A percentile compares a stretch with the other conserved stretches of the same genome.
phyloP scores from a whole-genome alignment of 768 basidiomycete genomes.

The Ramaria sp. region DNA sequence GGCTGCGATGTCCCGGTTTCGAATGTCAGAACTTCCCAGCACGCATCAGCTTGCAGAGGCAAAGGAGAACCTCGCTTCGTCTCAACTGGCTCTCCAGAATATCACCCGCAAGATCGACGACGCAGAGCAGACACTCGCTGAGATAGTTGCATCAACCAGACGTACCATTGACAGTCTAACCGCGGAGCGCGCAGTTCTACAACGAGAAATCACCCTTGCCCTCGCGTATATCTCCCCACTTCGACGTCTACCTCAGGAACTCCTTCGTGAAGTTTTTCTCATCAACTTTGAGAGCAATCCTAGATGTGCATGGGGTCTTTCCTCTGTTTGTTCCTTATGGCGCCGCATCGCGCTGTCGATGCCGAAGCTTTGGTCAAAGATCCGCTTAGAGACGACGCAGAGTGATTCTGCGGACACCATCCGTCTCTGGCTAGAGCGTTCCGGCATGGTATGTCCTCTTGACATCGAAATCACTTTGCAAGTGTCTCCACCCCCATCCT shows the following conservation, averaged over 20 bases:
- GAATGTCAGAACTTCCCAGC: conserved; percentile 51
- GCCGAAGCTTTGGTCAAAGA: conserved; percentile 71
- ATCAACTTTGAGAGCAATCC: conserved; percentile 59
- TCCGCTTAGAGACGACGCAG: conserved; percentile 62
- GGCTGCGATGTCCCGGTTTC: conserved; percentile 18
- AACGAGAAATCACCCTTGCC: conserved; percentile 37
- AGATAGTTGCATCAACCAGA: conserved; percentile 45
- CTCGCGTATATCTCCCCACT: conserved; percentile 66
- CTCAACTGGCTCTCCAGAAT: conserved; percentile 17
- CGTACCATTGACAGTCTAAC: conserved; percentile 43
- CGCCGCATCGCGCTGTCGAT: conserved; percentile 51
- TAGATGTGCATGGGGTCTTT: conserved; percentile 67
- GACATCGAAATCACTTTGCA: conserved; percentile 75
- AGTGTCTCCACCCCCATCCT: conserved; percentile 22
- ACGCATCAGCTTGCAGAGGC: conserved; percentile 41
- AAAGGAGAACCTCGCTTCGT: conserved; percentile 29
- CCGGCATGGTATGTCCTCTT: conserved; percentile 56
- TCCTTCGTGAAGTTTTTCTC: conserved; percentile 64
- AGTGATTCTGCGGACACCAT: conserved; percentile 66
- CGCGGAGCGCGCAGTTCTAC: conserved; percentile 34
- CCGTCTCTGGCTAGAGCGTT: conserved; percentile 74
- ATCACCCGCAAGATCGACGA: conserved; percentile 37
- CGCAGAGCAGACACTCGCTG: conserved; percentile 45
- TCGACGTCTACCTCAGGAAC: conserved; percentile 55
- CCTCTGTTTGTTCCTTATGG: conserved; percentile 60